Evolutionary conservation across 257 asterid species (phyloP), one percentile per base, ranked within the genome.

Genomic region (Fraxinus anomala): DNA sequence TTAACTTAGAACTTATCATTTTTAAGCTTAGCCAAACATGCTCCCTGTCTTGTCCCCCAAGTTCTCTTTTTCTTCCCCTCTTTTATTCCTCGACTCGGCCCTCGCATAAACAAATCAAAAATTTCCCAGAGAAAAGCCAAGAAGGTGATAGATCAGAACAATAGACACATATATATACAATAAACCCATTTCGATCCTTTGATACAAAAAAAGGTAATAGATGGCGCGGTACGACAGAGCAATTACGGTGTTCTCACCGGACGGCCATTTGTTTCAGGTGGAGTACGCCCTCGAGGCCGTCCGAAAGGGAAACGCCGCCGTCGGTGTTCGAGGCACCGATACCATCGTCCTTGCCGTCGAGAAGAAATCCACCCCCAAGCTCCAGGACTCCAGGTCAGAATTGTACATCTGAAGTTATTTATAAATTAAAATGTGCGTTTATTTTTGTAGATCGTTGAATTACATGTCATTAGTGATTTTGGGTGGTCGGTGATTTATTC

Each of bases 181-280:
- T 8, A 71, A 54, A 71, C 44, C 77, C 33, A n/a, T 19, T 33
- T 13, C 28, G 75, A 71, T 26, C 23, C 3, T 14, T 14, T 0
- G n/a, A 47, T 47, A 47, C 56, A 47, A 13, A 74, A 36, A 24
- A 66, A 10, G 56, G 72, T 74, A 77, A 79, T 77, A 78, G 3
- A 94, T 94, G 98, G 98, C 97, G 21, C 83, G 99, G 77, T 92
- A 94, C 39, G 99, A 94, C 59, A 88, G 98, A 90, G 98, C 99
- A 21, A 92, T 92, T 59, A 92, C 99, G 0, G 99, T 92, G 6
- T 94, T 94, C 91, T 92, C 99, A 63, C 99, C 99, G 61, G 99
- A 92, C 79, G 99, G 99, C 11, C 98, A 94, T 81, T 90, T 91
- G 7, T 92, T 92, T 72, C 99, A 94, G 89, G 99, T 94, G 47